These are phyloP conservation scores for Gigaspora rosea DNA, from an alignment of 192 early-diverging fungal species.

Conservation along the genomic window DNA sequence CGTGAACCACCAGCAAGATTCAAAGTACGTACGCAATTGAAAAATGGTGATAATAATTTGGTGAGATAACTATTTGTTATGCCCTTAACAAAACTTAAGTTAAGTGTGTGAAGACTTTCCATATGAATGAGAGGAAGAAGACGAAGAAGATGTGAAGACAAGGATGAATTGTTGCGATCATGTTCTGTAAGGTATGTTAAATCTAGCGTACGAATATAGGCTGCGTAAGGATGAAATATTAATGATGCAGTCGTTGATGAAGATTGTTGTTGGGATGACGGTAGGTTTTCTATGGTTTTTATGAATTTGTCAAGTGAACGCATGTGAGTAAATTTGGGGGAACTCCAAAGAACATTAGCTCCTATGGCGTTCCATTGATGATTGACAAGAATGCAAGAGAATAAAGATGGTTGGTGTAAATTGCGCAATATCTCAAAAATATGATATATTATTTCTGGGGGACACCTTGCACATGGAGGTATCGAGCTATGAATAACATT, in stretches of 20 bases:
- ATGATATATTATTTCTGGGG: slow-evolving; percentile 20
- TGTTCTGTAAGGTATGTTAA: slow-evolving; percentile 28
- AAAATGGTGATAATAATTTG: slow-evolving; percentile 31
- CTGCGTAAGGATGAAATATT: slow-evolving; percentile 17
- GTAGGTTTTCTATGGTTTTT: slow-evolving; percentile 18
- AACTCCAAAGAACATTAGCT: slow-evolving; percentile 29
- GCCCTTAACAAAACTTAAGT: slow-evolving; percentile 30
- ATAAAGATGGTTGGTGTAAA: slow-evolving; percentile 21
- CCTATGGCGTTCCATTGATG: slow-evolving; percentile 30
- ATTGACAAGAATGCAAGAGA: slow-evolving; percentile 30
- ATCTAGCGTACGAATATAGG: slow-evolving; percentile 28
- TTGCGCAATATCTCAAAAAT: slow-evolving; percentile 28
- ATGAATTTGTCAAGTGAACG: slow-evolving; percentile 32
- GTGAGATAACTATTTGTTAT: slow-evolving; percentile 33
- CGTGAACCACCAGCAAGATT: slow-evolving; percentile 29
- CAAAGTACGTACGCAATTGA: slow-evolving; percentile 11
- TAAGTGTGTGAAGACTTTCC: slow-evolving; percentile 18
- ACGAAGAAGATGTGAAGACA: slow-evolving; percentile 30
- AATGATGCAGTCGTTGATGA: background rate
- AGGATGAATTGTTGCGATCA: slow-evolving; percentile 29
- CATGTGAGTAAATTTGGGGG: slow-evolving; percentile 31
- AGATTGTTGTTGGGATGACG: slow-evolving; percentile 13
- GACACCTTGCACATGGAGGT: slow-evolving; percentile 29
- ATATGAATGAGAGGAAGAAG: slow-evolving; percentile 30
- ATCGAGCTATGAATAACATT: slow-evolving; percentile 19